Evolutionary conservation across 495 filamentous ascomycete species (phyloP), one percentile per base, ranked within the genome.

Genomic region (Bacidia rubella): DNA sequence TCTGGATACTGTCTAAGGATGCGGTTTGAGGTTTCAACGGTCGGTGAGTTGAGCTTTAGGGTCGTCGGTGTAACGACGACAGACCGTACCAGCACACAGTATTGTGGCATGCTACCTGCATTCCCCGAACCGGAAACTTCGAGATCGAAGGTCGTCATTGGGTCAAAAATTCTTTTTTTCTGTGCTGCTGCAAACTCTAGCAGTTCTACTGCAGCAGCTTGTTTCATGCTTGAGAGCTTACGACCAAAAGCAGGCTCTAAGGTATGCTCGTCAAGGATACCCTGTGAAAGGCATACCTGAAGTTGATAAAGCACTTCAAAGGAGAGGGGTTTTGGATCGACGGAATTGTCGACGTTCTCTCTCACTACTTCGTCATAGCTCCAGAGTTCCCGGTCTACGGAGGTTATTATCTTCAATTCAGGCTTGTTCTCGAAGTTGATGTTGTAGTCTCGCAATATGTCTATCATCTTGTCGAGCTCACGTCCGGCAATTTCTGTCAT

Each of bases 271-370:
- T 81, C 83, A n/a, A 98, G 67, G n/a, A 75, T 68, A 0, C 81
- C 79, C 20, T 85, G 75, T 0, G 89, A 94, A 9, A 97, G 73
- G 62, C 90, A 96, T 0, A 87, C 90, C 65, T 97, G 90, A 0
- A 98, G 75, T 65, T 95, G 90, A 60, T 97, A 97, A 9, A 86
- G 79, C 1, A 90, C 78, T 1, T 78, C 63, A 45, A 89, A 96
- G 0, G 79, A 69, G 2, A 98, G 70, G 21, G 35, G 40, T 41
- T 40, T 43, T 63, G 60, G 54, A 47, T 64, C 54, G 62, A 44
- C 44, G 54, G 49, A 24, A 27, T 26, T 22, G 2, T 35, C 19
- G 24, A 2, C 2, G 19, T 32, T 11, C 40, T 38, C 7, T 20
- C 9, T 17, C 19, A 22, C 7, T 21, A 62, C 60, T 45, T 81